A percentile compares a stretch with the other conserved stretches of the same genome.
phyloP scores from a whole-genome alignment of 352 stramenopile species.

The Pythium folliculosum region DNA sequence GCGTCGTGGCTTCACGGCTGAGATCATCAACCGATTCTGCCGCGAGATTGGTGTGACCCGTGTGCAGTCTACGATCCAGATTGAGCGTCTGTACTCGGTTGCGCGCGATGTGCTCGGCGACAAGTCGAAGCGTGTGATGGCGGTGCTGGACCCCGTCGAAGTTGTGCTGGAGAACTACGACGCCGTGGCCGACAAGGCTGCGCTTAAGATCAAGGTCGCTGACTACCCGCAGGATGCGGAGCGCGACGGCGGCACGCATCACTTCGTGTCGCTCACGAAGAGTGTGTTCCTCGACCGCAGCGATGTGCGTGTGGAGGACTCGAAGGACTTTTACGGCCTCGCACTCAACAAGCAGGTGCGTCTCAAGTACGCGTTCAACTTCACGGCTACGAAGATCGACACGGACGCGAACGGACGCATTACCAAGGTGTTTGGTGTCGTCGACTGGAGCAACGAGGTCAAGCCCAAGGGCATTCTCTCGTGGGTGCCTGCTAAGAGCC shows the following conservation, averaged over 20 bases:
- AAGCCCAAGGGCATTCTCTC: conserved; percentile 96
- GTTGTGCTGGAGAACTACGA: conserved; percentile 74
- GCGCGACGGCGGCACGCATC: conserved; percentile 54
- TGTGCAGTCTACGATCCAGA: conserved; percentile 87
- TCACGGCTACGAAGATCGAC: conserved; percentile 91
- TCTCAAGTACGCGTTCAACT: conserved; percentile 95
- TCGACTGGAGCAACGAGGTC: conserved; percentile 76
- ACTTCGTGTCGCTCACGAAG: conserved; percentile 64
- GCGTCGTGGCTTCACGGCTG: conserved; percentile 81
- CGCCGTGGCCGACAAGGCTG: conserved; percentile 36
- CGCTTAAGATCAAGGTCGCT: conserved; percentile 51
- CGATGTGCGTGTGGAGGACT: conserved; percentile 65
- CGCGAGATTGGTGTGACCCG: conserved; percentile 87
- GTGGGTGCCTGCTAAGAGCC: conserved; percentile 92
- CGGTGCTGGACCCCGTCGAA: conserved; percentile 77
- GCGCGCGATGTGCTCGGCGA: conserved; percentile 70
- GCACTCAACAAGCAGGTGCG: conserved; percentile 95
- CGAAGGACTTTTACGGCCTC: conserved; percentile 94
- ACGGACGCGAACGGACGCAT: conserved; percentile 58
- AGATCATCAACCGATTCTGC: conserved; percentile 88
- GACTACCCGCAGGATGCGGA: conserved; percentile 78
- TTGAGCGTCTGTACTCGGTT: conserved; percentile 76
- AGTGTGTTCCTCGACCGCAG: conserved; percentile 72
- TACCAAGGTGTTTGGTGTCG: conserved; percentile 58
- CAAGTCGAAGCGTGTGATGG: conserved; percentile 77